Evolutionary conservation across 2,329 filamentous ascomycete species (phyloP).

Genomic region (Xylaria sp.): DNA sequence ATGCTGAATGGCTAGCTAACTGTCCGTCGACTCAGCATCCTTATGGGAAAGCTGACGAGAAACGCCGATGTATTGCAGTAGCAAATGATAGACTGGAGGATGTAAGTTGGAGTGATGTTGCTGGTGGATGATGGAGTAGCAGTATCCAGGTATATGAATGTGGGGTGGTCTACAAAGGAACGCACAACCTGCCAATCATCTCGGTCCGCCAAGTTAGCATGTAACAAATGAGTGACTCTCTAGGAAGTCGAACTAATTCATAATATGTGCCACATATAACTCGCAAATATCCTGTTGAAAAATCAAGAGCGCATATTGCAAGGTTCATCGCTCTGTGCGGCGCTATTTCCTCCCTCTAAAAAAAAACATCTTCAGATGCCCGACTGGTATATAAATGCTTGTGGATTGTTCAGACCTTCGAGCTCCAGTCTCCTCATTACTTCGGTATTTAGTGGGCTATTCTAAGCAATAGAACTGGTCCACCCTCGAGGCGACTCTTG

Average conservation of each 20-base stretch:
- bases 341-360: too few species aligned
- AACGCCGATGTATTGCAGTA: background rate
- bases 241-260: background rate
- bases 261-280: too few species aligned
- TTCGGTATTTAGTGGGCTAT: too few species aligned
- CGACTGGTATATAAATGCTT: too few species aligned
- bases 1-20: slow-evolving; percentile 29
- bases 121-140: background rate
- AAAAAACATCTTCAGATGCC: too few species aligned
- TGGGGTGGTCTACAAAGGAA: background rate
- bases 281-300: background rate
- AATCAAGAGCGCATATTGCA: background rate
- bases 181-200: background rate
- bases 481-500: too few species aligned
- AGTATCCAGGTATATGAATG: slow-evolving; percentile 7
- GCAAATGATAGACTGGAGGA: slow-evolving; percentile 2
- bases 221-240: background rate
- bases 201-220: too few species aligned
- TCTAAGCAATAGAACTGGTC: too few species aligned
- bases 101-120: slow-evolving; percentile 16
- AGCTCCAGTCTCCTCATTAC: too few species aligned
- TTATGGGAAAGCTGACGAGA: slow-evolving; percentile 11
- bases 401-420: too few species aligned
- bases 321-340: too few species aligned
- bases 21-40: slow-evolving; percentile 22